Base-by-base conservation (phyloP, 768 basidiomycete species). In the Suillus fuscotomentosus region DNA sequence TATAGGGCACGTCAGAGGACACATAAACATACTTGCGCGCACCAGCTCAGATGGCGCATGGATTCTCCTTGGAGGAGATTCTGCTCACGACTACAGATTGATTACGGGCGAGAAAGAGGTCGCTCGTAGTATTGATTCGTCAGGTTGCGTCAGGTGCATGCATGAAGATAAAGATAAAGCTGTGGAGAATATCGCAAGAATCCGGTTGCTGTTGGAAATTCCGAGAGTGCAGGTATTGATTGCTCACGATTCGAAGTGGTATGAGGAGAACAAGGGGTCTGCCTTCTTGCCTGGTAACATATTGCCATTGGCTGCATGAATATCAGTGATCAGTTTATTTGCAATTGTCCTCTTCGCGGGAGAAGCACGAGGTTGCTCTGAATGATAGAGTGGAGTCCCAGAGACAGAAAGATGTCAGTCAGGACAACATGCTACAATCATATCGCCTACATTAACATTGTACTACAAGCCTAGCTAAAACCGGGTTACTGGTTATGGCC, bases 181-280 rank as follows among this genome's bases (percentile, higher is more conserved):
- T 5, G 76, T 79, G 66, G 71, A 77, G 53, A 81, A 82, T 65
- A 77, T 86, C 54, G 60, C 56, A 47, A 71, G 79, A 27, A 76
- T 86, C 9, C 72, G 77, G 55, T 72, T 71, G 69, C 64, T 86
- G 63, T 68, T 77, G 64, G 68, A 70, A 24, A 64, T 77, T 6
- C 77, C 78, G 36, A 71, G 79, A 41, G 82, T 84, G 45, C 75
- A 72, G 57, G 80, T 87, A 27, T 57, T 87, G 53, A 65, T 88
- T 36, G 82, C 85, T 51, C 86, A 88, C 67, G 86, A 87, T 69
- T 75, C 69, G 47, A 77, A 75, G 45, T 87, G 84, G 85, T 86
- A 83, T 65, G 71, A 77, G 31, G 74, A 74, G 51, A 83, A 85
- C 70, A 78, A 76, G 63, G 82, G 75, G 27, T 45, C 66, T 10